Conservation (phyloP, 2,329 filamentous ascomycete species). For the Westerdykella aurantiaca region DNA sequence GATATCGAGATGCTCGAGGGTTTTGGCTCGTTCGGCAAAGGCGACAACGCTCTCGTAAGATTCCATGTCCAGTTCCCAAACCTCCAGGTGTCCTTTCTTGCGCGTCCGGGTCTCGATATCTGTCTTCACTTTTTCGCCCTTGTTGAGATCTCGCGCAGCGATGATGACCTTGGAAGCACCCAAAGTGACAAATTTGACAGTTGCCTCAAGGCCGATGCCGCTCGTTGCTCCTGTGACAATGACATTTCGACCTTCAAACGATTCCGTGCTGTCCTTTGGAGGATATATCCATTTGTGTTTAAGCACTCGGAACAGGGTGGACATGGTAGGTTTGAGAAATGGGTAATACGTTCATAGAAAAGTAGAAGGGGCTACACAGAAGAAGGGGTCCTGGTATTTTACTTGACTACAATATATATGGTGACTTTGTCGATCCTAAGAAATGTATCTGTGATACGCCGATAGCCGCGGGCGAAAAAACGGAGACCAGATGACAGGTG, state of each 20-base stretch:
- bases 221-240: conserved; percentile 43
- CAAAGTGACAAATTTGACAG: conserved; percentile 32
- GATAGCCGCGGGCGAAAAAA: too few species aligned
- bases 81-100: conserved; percentile 25
- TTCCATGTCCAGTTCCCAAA: conserved; percentile 36
- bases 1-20: conserved; percentile 33
- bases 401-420: too few species aligned
- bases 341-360: too few species aligned
- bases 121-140: conserved; percentile 31
- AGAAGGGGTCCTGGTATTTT: too few species aligned
- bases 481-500: too few species aligned
- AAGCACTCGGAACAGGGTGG: conserved; percentile 20
- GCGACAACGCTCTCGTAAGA: conserved; percentile 29
- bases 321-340: conserved; percentile 10
- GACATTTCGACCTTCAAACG: conserved; percentile 36
- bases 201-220: conserved; percentile 38
- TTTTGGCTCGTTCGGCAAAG: conserved; percentile 25
- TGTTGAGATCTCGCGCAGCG: conserved; percentile 30
- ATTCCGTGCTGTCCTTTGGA: conserved; percentile 29
- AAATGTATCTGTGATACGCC: too few species aligned
- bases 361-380: too few species aligned
- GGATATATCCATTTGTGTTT: conserved; percentile 30
- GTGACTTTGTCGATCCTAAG: too few species aligned
- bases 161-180: conserved; percentile 37
- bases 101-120: conserved; percentile 23